Conservation (phyloP, 208 protist species). For the Trypanosoma rangeli region DNA sequence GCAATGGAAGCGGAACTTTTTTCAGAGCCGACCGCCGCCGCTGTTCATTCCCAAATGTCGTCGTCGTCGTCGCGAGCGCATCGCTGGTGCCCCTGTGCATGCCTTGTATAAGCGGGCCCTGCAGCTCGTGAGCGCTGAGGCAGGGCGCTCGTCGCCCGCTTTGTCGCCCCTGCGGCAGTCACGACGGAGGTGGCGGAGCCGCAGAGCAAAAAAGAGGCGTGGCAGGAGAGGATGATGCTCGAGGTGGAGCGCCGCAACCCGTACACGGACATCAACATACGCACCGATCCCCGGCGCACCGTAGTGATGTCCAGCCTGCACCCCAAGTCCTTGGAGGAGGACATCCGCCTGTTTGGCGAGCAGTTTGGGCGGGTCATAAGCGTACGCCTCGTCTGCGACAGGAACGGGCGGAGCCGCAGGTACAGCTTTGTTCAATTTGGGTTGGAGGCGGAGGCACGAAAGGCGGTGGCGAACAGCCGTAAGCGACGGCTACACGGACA, state of each 20-base stretch:
- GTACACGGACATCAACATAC: conserved; percentile 61
- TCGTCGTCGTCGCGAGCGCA: conserved; percentile 45
- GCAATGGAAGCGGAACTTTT: conserved; percentile 79
- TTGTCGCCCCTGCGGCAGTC: conserved; percentile 13
- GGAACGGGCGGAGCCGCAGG: conserved; percentile 54
- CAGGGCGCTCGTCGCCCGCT: not conserved
- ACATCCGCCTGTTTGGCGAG: conserved; percentile 78
- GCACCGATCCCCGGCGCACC: conserved; percentile 60
- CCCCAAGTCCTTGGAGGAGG: conserved; percentile 65
- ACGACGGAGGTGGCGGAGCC: not conserved
- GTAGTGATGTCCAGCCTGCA: conserved; percentile 72
- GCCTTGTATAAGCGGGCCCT: conserved; percentile 31
- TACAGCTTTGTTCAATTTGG: conserved; percentile 88
- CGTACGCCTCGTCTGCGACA: conserved; percentile 56
- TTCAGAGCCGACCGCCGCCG: conserved; percentile 64
- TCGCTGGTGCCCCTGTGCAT: conserved; percentile 28
- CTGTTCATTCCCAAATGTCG: conserved; percentile 44
- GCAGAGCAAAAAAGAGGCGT: conserved; percentile 3
- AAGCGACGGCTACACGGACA: conserved; percentile 67
- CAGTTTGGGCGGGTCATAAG: conserved; percentile 80
- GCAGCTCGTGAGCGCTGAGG: conserved; percentile 23
- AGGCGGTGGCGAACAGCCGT: conserved; percentile 49
- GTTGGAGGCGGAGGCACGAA: conserved; percentile 58
- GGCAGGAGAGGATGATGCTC: conserved; percentile 26
- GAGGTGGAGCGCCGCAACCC: conserved; percentile 46